Percentiles rank a stretch among this genome's conserved stretches.
Evolutionary conservation across 129 eudicot genomes (phyloP).

Genomic region (Pseudognaphalium luteoalbum): DNA sequence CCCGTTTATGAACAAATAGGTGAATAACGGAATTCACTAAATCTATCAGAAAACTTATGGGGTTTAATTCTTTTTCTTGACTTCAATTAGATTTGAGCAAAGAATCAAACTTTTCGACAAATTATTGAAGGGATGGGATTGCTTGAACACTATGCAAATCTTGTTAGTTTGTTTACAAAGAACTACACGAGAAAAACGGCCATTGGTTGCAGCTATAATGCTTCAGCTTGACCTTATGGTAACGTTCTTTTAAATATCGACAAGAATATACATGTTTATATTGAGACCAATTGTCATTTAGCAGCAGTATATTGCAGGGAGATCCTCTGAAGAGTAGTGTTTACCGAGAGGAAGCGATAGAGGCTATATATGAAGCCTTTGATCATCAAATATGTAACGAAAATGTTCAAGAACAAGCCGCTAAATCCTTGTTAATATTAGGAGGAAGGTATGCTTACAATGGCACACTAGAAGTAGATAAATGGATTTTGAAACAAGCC

Average conservation of each 20-base stretch:
- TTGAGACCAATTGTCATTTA: slow-evolving; percentile 27
- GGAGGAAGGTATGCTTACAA: slow-evolving; percentile 70
- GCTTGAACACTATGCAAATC: slow-evolving; percentile 62
- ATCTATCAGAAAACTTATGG: slow-evolving; percentile 1
- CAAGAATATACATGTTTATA: slow-evolving; percentile 1
- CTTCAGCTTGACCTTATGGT: slow-evolving; percentile 84
- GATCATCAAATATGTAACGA: slow-evolving; percentile 45
- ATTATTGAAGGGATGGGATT: slow-evolving; percentile 54
- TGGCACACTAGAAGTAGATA: slow-evolving; percentile 54
- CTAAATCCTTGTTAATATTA: slow-evolving; percentile 57
- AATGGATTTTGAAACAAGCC: slow-evolving; percentile 69
- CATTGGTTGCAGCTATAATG: slow-evolving; percentile 60
- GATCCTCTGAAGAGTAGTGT: slow-evolving; percentile 65
- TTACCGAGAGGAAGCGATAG: slow-evolving; percentile 77
- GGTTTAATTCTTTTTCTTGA: slow-evolving; percentile 9
- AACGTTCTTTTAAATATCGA: slow-evolving; percentile 18
- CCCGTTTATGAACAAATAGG: not conserved
- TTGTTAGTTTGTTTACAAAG: slow-evolving; percentile 59
- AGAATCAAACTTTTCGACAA: slow-evolving; percentile 49
- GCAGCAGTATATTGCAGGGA: slow-evolving; percentile 60
- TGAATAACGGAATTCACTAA: not conserved
- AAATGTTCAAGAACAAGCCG: slow-evolving; percentile 54
- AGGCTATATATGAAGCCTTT: slow-evolving; percentile 53
- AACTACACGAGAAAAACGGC: slow-evolving; percentile 59
- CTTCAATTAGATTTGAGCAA: slow-evolving; percentile 44